These are phyloP conservation scores for Basipetospora sp. DNA, from an alignment of 2,329 filamentous ascomycete genomes.

Conservation along the genomic window DNA sequence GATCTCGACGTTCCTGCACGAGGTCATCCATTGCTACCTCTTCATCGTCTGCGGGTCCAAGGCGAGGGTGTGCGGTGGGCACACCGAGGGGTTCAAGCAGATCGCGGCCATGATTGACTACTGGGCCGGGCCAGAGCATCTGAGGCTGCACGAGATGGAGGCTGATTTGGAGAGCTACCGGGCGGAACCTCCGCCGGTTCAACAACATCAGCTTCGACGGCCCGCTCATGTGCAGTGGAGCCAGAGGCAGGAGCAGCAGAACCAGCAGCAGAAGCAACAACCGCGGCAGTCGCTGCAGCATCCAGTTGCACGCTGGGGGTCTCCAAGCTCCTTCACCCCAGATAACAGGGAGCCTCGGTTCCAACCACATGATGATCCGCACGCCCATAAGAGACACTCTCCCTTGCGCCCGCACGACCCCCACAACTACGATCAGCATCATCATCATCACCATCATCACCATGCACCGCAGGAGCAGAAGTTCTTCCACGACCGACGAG, in stretches of 20 bases:
- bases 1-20: conserved; percentile 51
- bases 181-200: conserved; percentile 8
- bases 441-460: conserved; percentile 1
- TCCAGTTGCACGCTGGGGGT: too few relatives aligned
- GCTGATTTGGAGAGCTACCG: conserved; percentile 44
- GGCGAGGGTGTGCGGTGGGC: conserved; percentile 40
- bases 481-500: neutral
- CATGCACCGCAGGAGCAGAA: neutral
- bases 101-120: conserved; percentile 46
- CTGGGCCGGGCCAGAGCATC: conserved; percentile 41
- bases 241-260: too few relatives aligned
- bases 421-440: conserved; percentile 11
- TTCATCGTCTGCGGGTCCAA: conserved; percentile 47
- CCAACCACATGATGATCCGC: too few relatives aligned
- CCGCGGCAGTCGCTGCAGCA: too few relatives aligned
- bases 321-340: too few relatives aligned
- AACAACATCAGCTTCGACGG: conserved; percentile 1
- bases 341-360: too few relatives aligned
- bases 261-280: too few relatives aligned
- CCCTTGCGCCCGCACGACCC: too few relatives aligned
- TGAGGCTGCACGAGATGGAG: conserved; percentile 45
- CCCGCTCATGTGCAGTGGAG: neutral
- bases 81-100: conserved; percentile 43
- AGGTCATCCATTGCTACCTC: conserved; percentile 52
- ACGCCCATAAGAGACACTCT: too few relatives aligned